Evolutionary conservation across 352 stramenopile species (phyloP), one percentile per base, ranked within the genome.

Genomic region (Phytophthora syringae): DNA sequence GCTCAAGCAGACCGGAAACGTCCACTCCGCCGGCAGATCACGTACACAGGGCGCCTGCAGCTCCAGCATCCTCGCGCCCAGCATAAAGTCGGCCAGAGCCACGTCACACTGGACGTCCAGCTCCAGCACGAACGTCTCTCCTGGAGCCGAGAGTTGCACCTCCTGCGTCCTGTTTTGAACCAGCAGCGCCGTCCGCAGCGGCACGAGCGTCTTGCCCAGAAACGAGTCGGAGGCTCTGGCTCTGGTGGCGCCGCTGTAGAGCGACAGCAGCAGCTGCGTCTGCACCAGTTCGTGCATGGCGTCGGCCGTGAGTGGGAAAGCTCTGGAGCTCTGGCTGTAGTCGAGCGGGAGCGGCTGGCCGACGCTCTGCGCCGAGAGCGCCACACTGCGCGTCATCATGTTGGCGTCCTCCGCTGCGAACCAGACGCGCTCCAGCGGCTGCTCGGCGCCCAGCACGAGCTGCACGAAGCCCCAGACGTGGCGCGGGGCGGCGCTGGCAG

Each of bases 341-440:
- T 64, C 59, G 9, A 87, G 22, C 5, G 22, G 42, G 7, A 67
- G 49, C 21, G n/a, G 1, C 42, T 50, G 34, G 5, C 40, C 32
- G 21, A 18, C 20, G 45, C 39, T 25, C 21, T 52, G 18, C 20
- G 15, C 25, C 9, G 59, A 51, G n/a, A 74, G 40, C 28, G 66
- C 43, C 12, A 91, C 48, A 55, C 60, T 82, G 39, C 61, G 66
- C 10, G 77, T 85, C 36, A 76, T 64, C 56, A 70, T 70, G 43
- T 89, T 89, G 45, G 82, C 82, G 37, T 86, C 72, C 15, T 88
- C 77, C 0, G 21, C 40, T 3, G 59, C 16, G 59, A 91, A 91
- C 82, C 82, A 91, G 13, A 88, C 62, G 37, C 62, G 44, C 30
- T 85, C 70, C 18, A 84, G 59, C 0, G 72, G 58, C 47, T 62